Evolutionary conservation across 805 yeast genomes (phyloP).

Genomic region (Candida silvicultrix): DNA sequence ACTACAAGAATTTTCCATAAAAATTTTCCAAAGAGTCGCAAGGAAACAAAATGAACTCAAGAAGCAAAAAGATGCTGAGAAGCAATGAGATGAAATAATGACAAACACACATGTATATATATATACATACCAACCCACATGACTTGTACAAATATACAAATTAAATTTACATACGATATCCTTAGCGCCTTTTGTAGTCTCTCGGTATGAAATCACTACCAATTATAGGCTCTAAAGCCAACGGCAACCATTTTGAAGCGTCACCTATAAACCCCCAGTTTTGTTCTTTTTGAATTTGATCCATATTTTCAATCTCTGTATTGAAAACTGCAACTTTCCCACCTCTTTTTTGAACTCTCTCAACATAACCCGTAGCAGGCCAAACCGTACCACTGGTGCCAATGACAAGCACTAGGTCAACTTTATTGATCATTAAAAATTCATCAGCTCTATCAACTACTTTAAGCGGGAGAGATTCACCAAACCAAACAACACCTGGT

Average conservation of each 20-base stretch:
- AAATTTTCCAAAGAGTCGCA: conserved; percentile 51
- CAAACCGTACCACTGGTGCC: conserved; percentile 85
- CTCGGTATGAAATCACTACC: conserved; percentile 25
- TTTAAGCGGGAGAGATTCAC: conserved; percentile 72
- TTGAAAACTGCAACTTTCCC: conserved; percentile 84
- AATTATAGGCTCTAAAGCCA: conserved; percentile 50
- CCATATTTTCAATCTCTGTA: conserved; percentile 49
- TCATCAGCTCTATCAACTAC: conserved; percentile 64
- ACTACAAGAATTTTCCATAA: conserved; percentile 68
- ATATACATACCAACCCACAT: neutral
- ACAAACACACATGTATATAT: neutral
- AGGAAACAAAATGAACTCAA: conserved; percentile 9
- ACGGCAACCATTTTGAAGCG: conserved; percentile 65
- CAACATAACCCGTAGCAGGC: conserved; percentile 92
- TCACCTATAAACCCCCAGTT: conserved; percentile 78
- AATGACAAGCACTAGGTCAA: conserved; percentile 73
- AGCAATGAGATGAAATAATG: neutral
- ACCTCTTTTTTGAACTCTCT: conserved; percentile 62
- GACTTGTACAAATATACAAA: neutral
- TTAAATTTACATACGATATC: neutral
- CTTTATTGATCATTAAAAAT: conserved; percentile 45
- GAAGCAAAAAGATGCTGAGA: neutral
- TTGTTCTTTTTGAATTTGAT: conserved; percentile 33
- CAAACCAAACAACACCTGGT: conserved; percentile 94
- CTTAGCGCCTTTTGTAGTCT: conserved; percentile 13